Conservation (phyloP, 176 grass and related monocot genomes). For the Urochloa ruziziensis region DNA sequence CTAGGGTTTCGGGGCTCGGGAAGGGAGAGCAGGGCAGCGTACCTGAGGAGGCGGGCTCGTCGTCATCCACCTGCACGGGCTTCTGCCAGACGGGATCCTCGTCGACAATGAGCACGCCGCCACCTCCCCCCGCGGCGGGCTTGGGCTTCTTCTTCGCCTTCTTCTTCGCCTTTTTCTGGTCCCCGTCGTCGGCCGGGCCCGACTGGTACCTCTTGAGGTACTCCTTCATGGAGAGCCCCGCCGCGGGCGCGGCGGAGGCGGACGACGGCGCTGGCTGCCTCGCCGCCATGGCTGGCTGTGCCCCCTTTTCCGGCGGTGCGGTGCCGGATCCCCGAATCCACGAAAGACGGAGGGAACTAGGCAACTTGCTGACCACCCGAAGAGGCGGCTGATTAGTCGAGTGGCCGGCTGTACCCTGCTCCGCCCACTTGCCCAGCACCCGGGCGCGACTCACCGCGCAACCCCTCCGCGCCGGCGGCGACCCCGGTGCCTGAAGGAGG, state of each 20-base stretch:
- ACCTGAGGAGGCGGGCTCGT: conserved; percentile 58
- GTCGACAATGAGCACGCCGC: conserved; percentile 87
- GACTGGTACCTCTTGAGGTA: conserved; percentile 88
- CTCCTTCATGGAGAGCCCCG: conserved; percentile 67
- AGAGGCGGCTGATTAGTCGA: background rate
- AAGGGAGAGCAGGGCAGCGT: background rate
- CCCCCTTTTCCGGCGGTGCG: background rate
- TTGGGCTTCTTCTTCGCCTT: conserved; percentile 71
- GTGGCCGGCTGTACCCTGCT: background rate
- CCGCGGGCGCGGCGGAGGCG: conserved; percentile 21
- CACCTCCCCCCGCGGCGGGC: conserved; percentile 29
- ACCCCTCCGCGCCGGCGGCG: background rate
- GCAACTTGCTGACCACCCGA: background rate
- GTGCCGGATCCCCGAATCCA: background rate
- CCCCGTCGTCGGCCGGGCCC: conserved; percentile 25
- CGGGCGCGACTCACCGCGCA: background rate
- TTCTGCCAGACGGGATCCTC: conserved; percentile 98
- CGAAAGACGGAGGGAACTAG: background rate
- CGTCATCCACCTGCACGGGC: conserved; percentile 74
- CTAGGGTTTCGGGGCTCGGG: background rate
- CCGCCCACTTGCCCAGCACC: background rate
- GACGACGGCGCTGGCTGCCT: conserved; percentile 17
- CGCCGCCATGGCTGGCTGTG: conserved; percentile 20
- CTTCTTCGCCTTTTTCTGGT: conserved; percentile 72
- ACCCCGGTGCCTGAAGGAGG: background rate